Evolutionary conservation across 805 yeast genomes (phyloP), one percentile per base, ranked within the genome.

Genomic region (Ogataea angusta): DNA sequence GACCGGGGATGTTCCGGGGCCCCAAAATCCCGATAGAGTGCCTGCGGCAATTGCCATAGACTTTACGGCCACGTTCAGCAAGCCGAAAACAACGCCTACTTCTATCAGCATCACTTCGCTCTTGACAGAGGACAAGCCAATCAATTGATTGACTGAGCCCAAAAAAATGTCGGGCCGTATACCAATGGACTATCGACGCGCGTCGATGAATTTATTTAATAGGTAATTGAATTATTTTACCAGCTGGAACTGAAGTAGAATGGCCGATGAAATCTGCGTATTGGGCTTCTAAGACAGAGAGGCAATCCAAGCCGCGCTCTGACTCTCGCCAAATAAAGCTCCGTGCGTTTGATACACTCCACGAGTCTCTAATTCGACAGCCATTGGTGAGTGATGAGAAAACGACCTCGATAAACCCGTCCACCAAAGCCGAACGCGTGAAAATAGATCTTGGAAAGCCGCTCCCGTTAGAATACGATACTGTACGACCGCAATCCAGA

Each of bases 391-490:
- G 33, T 16, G 42, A 41, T 10, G 48, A 44, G 19, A 42, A 44
- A 18, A 36, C 45, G 1, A 42, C 42, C 30, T 26, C 22, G 28
- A 18, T 25, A 28, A 26, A 10, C 6, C 21, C 48, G 9, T 12
- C n/a, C 26, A 19, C 13, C 18, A 30, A 29, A 30, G 22, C 34
- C 24, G 27, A 38, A 36, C 36, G 27, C 22, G 22, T 34, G 3
- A 42, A 39, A 21, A 35, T 43, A 5, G 52, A 50, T 13, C 38
- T 56, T 18, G 62, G 62, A 3, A 46, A 48, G 28, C 63, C 63
- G 2, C 37, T 58, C 19, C 63, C 63, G 5, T 40, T 58, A 23
- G 39, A 43, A 3, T 58, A 58, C 29, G 14, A 41, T 10, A 18
- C 34, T 28, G 15, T 18, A 5, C 8, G 2, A 16, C 13, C 21